phyloP scores from a whole-genome alignment of 352 stramenopile genomes.

The Globisporangium canariense region DNA sequence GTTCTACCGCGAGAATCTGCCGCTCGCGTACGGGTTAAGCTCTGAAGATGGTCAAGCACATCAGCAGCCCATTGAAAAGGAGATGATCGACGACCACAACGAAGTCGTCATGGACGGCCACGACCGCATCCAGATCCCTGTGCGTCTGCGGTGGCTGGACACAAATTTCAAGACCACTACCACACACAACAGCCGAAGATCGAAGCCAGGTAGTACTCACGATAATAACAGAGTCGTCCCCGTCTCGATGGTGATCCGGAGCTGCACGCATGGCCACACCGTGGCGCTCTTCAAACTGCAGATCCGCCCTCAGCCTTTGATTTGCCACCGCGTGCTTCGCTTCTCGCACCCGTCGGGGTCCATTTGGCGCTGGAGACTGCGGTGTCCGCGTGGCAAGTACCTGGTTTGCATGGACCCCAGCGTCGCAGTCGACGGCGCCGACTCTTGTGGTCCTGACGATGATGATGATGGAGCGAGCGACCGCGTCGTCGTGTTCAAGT shows the following conservation, averaged over 20 bases:
- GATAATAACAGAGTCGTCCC: constrained; percentile 21
- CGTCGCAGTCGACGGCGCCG: constrained; percentile 44
- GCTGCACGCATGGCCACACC: constrained; percentile 87
- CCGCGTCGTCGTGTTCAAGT: constrained; percentile 63
- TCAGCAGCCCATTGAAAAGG: constrained; percentile 65
- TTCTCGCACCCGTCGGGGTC: constrained; percentile 54
- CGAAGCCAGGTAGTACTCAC: background rate
- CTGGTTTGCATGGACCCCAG: constrained; percentile 70
- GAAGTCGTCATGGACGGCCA: constrained; percentile 84
- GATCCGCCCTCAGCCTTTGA: constrained; percentile 68
- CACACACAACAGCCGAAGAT: background rate
- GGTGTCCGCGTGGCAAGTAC: constrained; percentile 43
- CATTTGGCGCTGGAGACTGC: constrained; percentile 61
- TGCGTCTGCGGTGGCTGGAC: constrained; percentile 85
- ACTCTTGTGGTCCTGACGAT: background rate
- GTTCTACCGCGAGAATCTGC: constrained; percentile 69
- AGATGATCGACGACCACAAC: constrained; percentile 91
- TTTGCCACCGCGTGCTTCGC: constrained; percentile 80
- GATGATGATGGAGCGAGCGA: constrained; percentile 19
- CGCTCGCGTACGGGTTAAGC: constrained; percentile 39
- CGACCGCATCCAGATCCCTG: constrained; percentile 83
- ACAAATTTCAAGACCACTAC: constrained; percentile 7
- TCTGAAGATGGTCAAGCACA: background rate
- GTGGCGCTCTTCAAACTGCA: constrained; percentile 88
- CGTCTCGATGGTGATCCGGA: constrained; percentile 77